Evolutionary conservation across 768 basidiomycete genomes (phyloP).

Genomic region (Hirschioporus abietinus): DNA sequence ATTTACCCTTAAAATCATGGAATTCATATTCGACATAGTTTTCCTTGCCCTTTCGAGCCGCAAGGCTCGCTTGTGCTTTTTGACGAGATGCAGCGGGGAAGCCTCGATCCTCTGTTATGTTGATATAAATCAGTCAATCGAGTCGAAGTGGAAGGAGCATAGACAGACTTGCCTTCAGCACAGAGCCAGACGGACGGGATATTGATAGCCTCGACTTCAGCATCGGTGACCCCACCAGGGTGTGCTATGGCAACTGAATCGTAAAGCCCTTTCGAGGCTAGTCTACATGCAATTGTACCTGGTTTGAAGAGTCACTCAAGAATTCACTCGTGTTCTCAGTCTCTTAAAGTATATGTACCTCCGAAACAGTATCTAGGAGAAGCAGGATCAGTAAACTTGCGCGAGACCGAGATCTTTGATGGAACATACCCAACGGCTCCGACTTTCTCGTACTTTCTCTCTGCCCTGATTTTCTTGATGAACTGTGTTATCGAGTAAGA

Average conservation of each 20-base stretch:
- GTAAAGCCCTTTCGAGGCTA: conserved; percentile 27
- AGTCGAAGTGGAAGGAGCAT: background rate
- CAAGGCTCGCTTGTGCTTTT: conserved; percentile 26
- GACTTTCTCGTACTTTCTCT: conserved; percentile 34
- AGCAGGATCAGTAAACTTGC: background rate
- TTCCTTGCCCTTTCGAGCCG: conserved; percentile 22
- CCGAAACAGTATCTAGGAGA: conserved; percentile 34
- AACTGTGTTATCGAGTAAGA: conserved; percentile 21
- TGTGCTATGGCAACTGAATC: conserved; percentile 37
- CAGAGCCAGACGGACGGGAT: conserved; percentile 29
- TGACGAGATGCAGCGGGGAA: conserved; percentile 24
- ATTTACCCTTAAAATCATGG: conserved; percentile 29
- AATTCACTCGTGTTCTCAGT: too few species aligned
- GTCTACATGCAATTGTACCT: conserved; percentile 22
- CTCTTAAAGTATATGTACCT: conserved; percentile 17
- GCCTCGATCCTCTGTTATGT: conserved; percentile 26
- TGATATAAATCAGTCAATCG: background rate
- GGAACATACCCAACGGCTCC: conserved; percentile 36
- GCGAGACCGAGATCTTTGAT: background rate
- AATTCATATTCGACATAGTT: conserved; percentile 31
- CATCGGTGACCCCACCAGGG: conserved; percentile 27
- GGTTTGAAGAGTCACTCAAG: conserved; percentile 10
- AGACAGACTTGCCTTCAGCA: conserved; percentile 27
- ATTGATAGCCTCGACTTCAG: conserved; percentile 32
- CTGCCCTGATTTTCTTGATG: conserved; percentile 30